A percentile compares a stretch with the other conserved stretches of the same genome.
Conservation (phyloP, 306 rosid genomes). For the Herpetospermum pedunculosum region DNA sequence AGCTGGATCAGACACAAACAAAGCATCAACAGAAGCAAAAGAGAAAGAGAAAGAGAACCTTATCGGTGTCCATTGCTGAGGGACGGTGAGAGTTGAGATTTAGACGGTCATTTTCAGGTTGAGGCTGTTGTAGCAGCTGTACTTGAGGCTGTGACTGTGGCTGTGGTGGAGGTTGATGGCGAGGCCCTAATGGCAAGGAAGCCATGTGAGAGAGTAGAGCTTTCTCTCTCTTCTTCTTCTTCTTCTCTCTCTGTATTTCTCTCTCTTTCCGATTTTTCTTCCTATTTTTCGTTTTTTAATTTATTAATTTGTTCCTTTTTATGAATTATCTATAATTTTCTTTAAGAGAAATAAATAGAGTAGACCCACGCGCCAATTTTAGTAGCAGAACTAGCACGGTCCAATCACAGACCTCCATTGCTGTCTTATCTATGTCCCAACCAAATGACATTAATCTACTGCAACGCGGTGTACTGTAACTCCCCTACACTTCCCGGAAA, state of each 20-base stretch:
- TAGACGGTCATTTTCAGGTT: constrained; percentile 27
- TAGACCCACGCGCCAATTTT: constrained; percentile 14
- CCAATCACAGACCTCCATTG: constrained; percentile 3
- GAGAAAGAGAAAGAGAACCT: constrained; percentile 34
- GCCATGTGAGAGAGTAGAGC: constrained; percentile 52
- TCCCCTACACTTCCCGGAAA: neutral
- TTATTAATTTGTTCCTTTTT: neutral
- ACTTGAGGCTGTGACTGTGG: constrained; percentile 22
- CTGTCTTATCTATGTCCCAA: constrained; percentile 3
- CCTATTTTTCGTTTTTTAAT: neutral
- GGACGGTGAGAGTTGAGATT: constrained; percentile 34
- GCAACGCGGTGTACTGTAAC: neutral
- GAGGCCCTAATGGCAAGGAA: constrained; percentile 76
- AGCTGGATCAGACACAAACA: constrained; percentile 51
- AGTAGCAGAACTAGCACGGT: neutral
- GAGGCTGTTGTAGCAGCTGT: constrained; percentile 11
- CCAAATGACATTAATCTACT: neutral
- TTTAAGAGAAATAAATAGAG: neutral
- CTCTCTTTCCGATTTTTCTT: neutral
- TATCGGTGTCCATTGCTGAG: constrained; percentile 52
- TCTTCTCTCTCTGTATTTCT: neutral
- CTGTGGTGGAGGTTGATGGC: constrained; percentile 44
- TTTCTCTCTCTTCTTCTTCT: constrained; percentile 1
- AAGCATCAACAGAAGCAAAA: constrained; percentile 13
- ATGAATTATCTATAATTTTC: constrained; percentile 7